Conservation (phyloP, 148 eudicot genomes). For the Cornus controversa region DNA sequence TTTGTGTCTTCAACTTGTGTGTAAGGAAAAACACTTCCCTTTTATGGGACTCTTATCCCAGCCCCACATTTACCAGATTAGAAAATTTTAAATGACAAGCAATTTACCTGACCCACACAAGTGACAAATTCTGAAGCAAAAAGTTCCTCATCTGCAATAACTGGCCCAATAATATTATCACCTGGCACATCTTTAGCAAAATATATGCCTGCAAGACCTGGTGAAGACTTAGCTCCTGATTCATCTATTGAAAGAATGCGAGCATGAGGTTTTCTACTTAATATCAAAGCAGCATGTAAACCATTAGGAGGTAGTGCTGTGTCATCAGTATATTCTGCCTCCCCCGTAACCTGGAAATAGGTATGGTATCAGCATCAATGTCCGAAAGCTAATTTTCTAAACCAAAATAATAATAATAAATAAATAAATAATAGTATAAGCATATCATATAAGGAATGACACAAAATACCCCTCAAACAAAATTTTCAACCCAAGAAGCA, state of each 20-base stretch:
- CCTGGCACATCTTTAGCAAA: constrained; percentile 88
- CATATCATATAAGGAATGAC: not conserved
- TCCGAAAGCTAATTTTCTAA: not conserved
- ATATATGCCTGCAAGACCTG: constrained; percentile 81
- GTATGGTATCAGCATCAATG: not conserved
- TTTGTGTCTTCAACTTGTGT: not conserved
- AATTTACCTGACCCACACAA: constrained; percentile 89
- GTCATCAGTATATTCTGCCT: constrained; percentile 97
- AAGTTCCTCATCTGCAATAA: constrained; percentile 79
- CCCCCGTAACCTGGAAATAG: constrained; percentile 75
- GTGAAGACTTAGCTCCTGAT: constrained; percentile 65
- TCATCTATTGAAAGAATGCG: constrained; percentile 83
- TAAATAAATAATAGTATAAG: not conserved
- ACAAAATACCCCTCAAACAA: not conserved
- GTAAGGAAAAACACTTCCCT: not conserved
- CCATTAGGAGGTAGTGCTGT: constrained; percentile 72
- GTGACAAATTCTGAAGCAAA: constrained; percentile 92
- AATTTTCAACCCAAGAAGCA: not conserved
- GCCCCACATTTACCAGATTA: not conserved
- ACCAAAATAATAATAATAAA: not conserved
- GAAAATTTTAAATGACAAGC: not conserved
- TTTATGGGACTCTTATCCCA: not conserved
- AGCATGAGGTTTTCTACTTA: constrained; percentile 97
- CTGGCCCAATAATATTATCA: constrained; percentile 67
- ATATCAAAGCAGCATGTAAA: constrained; percentile 76